Conservation (phyloP, 2,329 filamentous ascomycete genomes). For the Penicillium sp. region DNA sequence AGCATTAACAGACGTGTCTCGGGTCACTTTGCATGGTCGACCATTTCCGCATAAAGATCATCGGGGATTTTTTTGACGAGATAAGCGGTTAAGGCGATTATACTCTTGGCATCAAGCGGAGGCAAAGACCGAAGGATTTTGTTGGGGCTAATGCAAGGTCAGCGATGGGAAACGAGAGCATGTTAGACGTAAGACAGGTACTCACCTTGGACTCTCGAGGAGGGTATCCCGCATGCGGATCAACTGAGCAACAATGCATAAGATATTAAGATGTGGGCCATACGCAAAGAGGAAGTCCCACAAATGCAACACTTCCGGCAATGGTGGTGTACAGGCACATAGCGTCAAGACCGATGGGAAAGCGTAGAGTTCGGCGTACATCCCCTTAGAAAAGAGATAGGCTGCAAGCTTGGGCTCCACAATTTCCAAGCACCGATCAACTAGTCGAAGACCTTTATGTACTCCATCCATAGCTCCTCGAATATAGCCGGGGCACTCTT, state of each 20-base stretch:
- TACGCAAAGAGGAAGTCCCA: slow-evolving; percentile 99
- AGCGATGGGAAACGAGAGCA: background rate
- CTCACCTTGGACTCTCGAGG: slow-evolving; percentile 77
- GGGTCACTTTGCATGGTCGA: slow-evolving; percentile 69
- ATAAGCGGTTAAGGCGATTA: slow-evolving; percentile 81
- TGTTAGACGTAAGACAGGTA: slow-evolving; percentile 4
- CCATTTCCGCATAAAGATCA: slow-evolving; percentile 86
- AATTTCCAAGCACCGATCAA: slow-evolving; percentile 88
- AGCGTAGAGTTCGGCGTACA: slow-evolving; percentile 92
- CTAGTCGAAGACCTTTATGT: slow-evolving; percentile 84
- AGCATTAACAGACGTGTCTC: background rate
- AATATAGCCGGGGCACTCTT: slow-evolving; percentile 90
- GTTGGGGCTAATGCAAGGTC: slow-evolving; percentile 67
- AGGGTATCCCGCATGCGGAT: slow-evolving; percentile 85
- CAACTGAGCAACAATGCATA: slow-evolving; percentile 95
- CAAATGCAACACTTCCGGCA: slow-evolving; percentile 87
- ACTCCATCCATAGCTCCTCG: slow-evolving; percentile 96
- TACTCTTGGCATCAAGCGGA: slow-evolving; percentile 75
- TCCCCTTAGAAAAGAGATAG: slow-evolving; percentile 80
- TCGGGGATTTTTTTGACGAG: slow-evolving; percentile 89
- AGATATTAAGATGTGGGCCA: slow-evolving; percentile 88
- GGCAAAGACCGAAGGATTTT: slow-evolving; percentile 89
- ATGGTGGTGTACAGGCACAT: slow-evolving; percentile 90
- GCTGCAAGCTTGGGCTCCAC: slow-evolving; percentile 85
- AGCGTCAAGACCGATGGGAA: slow-evolving; percentile 94